Evolutionary conservation across 1,284 basidiomycete genomes (phyloP), one percentile per base, ranked within the genome.

Genomic region (Ustilago sp.): DNA sequence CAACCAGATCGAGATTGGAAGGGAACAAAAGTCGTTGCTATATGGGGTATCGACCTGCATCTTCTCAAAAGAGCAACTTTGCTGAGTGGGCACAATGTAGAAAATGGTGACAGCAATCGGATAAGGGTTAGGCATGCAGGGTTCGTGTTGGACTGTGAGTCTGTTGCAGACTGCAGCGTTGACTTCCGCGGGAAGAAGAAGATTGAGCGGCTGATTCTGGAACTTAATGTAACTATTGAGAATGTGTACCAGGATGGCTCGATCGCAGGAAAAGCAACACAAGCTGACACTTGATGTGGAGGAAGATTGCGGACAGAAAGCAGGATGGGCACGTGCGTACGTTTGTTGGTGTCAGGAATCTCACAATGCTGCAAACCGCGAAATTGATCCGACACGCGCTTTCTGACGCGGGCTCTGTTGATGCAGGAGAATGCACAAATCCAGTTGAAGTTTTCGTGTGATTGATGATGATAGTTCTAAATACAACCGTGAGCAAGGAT

Each of bases 141-240:
- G 19, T 31, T 28, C 31, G 9, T 8, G 32, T 13, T 4, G 19
- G 5, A 23, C 39, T 41, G 28, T 17, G 7, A 41, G 2, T 32
- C 5, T 31, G 23, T 28, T 28, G 23, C 23, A 3, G 23, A 28
- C 23, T 17, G 19, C 2, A 32, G 23, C 8, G 7, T 43, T 8
- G n/a, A 39, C 52, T 47, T 54, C 59, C 59, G 59, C 59, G 59
- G 59, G 51, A 59, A 62, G 52, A 36, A n/a, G 35, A 36, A n/a
- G 35, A 4, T 36, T 15, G 51, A 28, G 13, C 57, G n/a, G 61
- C 61, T 63, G 53, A 63, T 63, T 63, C 45, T 28, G 23, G 23
- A 28, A 28, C 23, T 28, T 28, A 28, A 3, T 28, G 23, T 28
- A 28, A 28, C 23, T 28, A 28, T 28, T 28, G 23, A 28, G 23